Evolutionary conservation across 2,329 filamentous ascomycete species (phyloP), one percentile per base, ranked within the genome.

Genomic region (Chalaropsis ovoidea): DNA sequence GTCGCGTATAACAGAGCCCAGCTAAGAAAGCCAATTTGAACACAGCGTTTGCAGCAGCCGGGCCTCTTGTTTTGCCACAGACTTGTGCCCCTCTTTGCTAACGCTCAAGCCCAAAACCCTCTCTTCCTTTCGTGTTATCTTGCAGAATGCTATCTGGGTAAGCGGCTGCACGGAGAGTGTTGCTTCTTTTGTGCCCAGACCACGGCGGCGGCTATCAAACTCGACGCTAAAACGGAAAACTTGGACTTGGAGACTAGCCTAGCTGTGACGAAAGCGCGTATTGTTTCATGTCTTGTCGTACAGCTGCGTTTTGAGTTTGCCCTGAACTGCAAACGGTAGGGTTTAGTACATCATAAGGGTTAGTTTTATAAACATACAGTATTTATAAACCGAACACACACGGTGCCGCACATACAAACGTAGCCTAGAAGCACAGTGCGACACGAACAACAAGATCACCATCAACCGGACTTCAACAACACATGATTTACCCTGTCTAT

Each of bases 1-100:
- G n/a, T 27, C 54, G 27, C 17, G 54, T 58, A 58, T 58, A 58
- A n/a, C 15, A 58, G 15, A 31, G 22, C 54, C 39, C 3, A 15
- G 31, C 10, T 58, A 58, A 58, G 54, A 35, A 35, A 5, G n/a
- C 27, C 54, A 58, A 58, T 58, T 58, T 58, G 39, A 58, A 58
- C 31, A 58, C 17, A 11, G 31, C 27, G 3, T n/a, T 10, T 31
- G 27, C 5, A 3, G n/a, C 22, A 27, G 22, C 52, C 31, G 39
- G n/a, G 31, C 27, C 24, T 31, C 17, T 58, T 35, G n/a, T 31
- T 31, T n/a, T n/a, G 24, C 27, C 24, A n/a, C 24, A n/a, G n/a
- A n/a, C n/a, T n/a, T n/a, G n/a, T n/a, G n/a, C n/a, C n/a, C n/a
- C n/a, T n/a, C 43, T 47, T 19, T 6, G 17, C 3, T 10, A 47